Evolutionary conservation across 768 basidiomycete genomes (phyloP).

Genomic region (Tricholoma sp.): DNA sequence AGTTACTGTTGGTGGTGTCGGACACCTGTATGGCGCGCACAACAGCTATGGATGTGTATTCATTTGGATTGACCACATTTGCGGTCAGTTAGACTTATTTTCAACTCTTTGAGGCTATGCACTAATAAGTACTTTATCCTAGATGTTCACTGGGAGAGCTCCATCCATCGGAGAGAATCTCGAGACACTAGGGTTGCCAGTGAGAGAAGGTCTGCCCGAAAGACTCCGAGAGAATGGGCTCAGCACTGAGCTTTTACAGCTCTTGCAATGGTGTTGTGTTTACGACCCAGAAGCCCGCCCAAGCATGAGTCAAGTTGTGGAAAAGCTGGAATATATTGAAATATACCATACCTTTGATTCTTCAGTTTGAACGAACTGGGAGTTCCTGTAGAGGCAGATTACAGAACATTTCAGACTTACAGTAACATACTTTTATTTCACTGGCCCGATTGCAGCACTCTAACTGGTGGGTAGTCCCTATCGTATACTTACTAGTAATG

Average conservation of each 20-base stretch:
- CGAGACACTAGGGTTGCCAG: not conserved
- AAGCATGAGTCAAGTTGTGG: not conserved
- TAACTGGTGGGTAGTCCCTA: too few relatives aligned
- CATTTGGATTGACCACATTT: conserved; percentile 6
- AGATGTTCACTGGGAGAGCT: conserved; percentile 10
- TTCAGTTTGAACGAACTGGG: too few relatives aligned
- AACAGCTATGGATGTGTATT: conserved; percentile 9
- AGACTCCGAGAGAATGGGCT: not conserved
- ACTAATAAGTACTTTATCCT: too few relatives aligned
- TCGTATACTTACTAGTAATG: too few relatives aligned
- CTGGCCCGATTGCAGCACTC: too few relatives aligned
- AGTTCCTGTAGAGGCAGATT: too few relatives aligned
- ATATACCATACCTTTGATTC: not conserved
- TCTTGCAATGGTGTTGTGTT: not conserved
- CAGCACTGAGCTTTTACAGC: not conserved
- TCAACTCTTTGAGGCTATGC: too few relatives aligned
- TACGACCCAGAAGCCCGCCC: not conserved
- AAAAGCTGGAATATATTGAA: not conserved
- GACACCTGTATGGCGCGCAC: conserved; percentile 1
- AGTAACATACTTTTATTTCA: too few relatives aligned
- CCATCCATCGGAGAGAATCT: not conserved
- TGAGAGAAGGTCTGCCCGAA: not conserved
- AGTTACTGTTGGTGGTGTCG: not conserved
- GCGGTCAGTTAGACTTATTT: conserved; percentile 4
- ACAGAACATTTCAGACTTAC: too few relatives aligned